These are phyloP conservation scores for Dictyostelium firmibasis DNA, from an alignment of 78 protist genomes.

Conservation along the genomic window DNA sequence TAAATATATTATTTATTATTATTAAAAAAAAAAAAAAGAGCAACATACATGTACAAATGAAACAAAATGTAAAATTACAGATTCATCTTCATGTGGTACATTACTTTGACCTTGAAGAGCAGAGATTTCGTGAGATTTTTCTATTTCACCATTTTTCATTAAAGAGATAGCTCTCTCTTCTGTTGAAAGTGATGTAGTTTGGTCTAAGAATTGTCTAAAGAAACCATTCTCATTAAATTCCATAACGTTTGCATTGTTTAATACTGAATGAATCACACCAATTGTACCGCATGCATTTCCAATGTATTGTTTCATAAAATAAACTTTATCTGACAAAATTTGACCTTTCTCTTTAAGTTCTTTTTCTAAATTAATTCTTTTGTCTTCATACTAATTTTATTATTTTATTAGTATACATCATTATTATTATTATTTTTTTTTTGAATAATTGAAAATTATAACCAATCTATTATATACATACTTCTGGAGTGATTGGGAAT, in stretches of 20 bases:
- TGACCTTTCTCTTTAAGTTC: conserved; percentile 39
- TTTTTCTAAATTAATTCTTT: conserved; percentile 26
- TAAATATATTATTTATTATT: background rate
- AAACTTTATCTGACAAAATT: conserved; percentile 46
- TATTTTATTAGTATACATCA: background rate
- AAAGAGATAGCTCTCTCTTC: conserved; percentile 84
- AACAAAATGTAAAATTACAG: conserved; percentile 91
- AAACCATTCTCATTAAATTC: conserved; percentile 66
- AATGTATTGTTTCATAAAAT: conserved; percentile 88
- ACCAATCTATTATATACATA: too few relatives aligned
- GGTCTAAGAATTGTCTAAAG: conserved; percentile 60
- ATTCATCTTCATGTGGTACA: conserved; percentile 88
- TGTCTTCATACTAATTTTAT: conserved; percentile 28
- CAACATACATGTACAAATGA: conserved; percentile 78
- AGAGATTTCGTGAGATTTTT: conserved; percentile 60
- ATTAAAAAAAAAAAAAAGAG: background rate
- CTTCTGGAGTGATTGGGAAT: conserved; percentile 88
- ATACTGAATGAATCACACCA: conserved; percentile 90
- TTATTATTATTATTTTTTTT: background rate
- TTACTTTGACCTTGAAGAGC: conserved; percentile 83
- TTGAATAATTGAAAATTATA: background rate
- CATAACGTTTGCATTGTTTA: conserved; percentile 80
- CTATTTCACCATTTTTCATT: conserved; percentile 45
- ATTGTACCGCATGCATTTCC: conserved; percentile 98
- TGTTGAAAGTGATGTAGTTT: conserved; percentile 37